Conservation (phyloP, 345 rosid genomes). For the Limnanthes douglasii region DNA sequence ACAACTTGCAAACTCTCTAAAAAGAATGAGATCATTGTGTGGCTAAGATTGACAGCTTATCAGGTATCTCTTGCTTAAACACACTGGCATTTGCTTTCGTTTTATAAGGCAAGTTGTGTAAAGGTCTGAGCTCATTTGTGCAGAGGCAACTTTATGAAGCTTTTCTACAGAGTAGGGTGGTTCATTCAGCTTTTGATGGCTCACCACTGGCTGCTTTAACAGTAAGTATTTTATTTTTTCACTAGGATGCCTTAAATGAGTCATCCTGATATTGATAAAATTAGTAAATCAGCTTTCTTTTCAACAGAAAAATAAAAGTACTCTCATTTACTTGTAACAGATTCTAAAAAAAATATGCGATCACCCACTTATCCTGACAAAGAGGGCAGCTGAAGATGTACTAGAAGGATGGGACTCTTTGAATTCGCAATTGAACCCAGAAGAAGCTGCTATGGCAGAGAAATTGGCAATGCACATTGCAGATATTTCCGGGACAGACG, state of each 20-base stretch:
- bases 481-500: conserved; percentile 56
- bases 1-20: conserved; percentile 56
- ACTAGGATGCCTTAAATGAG: too few relatives aligned
- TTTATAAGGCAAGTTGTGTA: conserved; percentile 5
- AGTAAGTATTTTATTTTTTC: too few relatives aligned
- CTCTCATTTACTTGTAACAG: conserved; percentile 28
- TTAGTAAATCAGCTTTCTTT: not conserved
- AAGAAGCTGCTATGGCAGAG: conserved; percentile 75
- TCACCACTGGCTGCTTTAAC: conserved; percentile 98
- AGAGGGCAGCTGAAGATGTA: conserved; percentile 37
- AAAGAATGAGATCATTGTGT: conserved; percentile 83
- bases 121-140: conserved; percentile 9
- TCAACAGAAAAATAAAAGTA: conserved; percentile 2
- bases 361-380: conserved; percentile 23
- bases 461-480: conserved; percentile 86
- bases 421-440: conserved; percentile 49
- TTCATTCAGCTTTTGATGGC: conserved; percentile 90
- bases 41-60: conserved; percentile 74
- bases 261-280: conserved; percentile 1
- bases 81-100: not conserved
- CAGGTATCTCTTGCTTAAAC: conserved; percentile 40
- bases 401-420: conserved; percentile 87
- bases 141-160: conserved; percentile 89
- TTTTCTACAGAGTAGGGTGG: conserved; percentile 76
- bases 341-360: conserved; percentile 80